phyloP scores from a whole-genome alignment of 176 grass and related monocot species.

The Pontederia paniculata region DNA sequence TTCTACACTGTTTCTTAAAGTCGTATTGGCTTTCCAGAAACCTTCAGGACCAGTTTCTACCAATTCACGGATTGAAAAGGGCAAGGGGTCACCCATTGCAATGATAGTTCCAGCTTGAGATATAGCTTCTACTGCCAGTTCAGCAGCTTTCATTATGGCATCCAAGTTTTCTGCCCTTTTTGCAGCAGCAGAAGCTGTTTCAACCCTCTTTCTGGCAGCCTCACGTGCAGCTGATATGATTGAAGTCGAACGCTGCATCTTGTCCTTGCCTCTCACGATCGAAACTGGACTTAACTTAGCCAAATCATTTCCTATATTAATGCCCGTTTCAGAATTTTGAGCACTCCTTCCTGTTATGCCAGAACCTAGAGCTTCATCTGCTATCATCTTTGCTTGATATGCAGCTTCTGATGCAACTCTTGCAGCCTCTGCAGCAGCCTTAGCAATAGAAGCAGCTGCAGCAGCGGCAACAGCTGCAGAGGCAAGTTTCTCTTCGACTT shows the following conservation, averaged over 20 bases:
- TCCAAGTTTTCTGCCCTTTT: slow-evolving; percentile 95
- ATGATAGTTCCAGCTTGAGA: slow-evolving; percentile 74
- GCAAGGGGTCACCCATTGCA: slow-evolving; percentile 91
- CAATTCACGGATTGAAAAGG: slow-evolving; percentile 66
- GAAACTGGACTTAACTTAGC: slow-evolving; percentile 28
- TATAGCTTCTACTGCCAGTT: slow-evolving; percentile 74
- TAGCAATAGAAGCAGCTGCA: slow-evolving; percentile 80
- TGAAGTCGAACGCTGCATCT: slow-evolving; percentile 19
- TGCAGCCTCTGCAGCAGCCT: slow-evolving; percentile 79
- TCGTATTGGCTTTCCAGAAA: slow-evolving; percentile 55
- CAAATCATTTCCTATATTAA: slow-evolving; percentile 26
- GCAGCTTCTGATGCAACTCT: slow-evolving; percentile 81
- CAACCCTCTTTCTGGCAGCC: slow-evolving; percentile 75
- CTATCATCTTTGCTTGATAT: slow-evolving; percentile 86
- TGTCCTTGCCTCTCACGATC: slow-evolving; percentile 41
- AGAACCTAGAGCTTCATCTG: slow-evolving; percentile 51
- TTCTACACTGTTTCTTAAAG: slow-evolving; percentile 33
- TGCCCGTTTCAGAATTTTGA: slow-evolving; percentile 17
- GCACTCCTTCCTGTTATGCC: slow-evolving; percentile 14
- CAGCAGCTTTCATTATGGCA: slow-evolving; percentile 85
- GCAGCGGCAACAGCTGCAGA: slow-evolving; percentile 75
- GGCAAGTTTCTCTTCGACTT: slow-evolving; percentile 72
- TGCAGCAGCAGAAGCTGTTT: slow-evolving; percentile 74
- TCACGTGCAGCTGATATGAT: slow-evolving; percentile 75
- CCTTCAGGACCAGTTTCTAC: slow-evolving; percentile 65